Evolutionary conservation across 208 protist genomes (phyloP), one percentile per base, ranked within the genome.

Genomic region (Leishmania amazonensis): DNA sequence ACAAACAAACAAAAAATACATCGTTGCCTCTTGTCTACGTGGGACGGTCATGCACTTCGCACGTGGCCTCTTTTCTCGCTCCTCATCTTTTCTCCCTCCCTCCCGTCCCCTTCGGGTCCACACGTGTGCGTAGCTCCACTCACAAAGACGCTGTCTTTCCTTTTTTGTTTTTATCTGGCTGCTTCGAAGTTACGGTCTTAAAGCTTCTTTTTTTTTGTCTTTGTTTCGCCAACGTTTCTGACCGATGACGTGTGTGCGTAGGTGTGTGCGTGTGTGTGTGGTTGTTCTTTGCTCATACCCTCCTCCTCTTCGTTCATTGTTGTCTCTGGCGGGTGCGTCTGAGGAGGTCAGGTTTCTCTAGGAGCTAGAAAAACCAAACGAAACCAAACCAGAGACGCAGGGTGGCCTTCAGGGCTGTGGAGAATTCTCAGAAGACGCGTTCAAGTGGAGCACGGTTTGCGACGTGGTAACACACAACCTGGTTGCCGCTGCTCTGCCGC

Each of bases 111-210:
- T 54, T 54, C 15, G 51, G 51, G 51, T n/a, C 11, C 11, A 24
- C 24, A 7, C 57, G 24, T 62, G 57, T 3, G 57, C 28, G 21
- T 62, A 2, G 42, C 19, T 13, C 6, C 75, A 38, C 15, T 45
- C 19, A 51, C 72, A 74, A 31, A 68, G 67, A 5, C 60, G 31
- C 83, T 58, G 71, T 72, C 68, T 40, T 19, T 78, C 68, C 4
- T 9, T 35, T 76, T 49, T 74, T 24, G 7, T 35, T 76, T 80
- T 49, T 74, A 21, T 17, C 45, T 7, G 17, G 38, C 45, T 62
- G 60, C 7, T 54, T 71, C 35, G 24, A 67, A 38, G n/a, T 51
- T 35, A 5, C 31, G 28, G 15, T 77, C 47, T 42, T 35, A 35
- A 35, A 65, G 60, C 2, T 72, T 40, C 28, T 58, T 80, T 9